phyloP scores from a whole-genome alignment of 805 yeast species.

The Kazachstania kunashirensis region DNA sequence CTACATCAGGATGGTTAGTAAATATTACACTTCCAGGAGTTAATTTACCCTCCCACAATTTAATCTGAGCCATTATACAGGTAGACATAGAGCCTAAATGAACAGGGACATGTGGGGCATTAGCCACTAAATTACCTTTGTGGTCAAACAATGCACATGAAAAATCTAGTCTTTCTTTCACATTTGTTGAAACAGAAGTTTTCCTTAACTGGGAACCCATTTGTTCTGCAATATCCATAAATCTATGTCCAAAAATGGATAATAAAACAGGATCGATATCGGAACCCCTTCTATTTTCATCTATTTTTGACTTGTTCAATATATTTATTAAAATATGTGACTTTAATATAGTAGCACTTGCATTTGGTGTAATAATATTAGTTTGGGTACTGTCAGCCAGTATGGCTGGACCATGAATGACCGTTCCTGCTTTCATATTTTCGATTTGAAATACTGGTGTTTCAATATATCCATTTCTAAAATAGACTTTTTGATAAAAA shows the following conservation, averaged over 20 bases:
- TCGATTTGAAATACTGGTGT: slow-evolving; percentile 50
- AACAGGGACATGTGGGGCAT: slow-evolving; percentile 84
- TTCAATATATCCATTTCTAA: slow-evolving; percentile 39
- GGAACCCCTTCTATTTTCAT: slow-evolving; percentile 20
- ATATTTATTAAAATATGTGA: slow-evolving; percentile 50
- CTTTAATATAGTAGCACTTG: slow-evolving; percentile 45
- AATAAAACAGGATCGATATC: slow-evolving; percentile 58
- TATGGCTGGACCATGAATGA: slow-evolving; percentile 61
- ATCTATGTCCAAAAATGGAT: slow-evolving; percentile 73
- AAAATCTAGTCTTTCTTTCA: slow-evolving; percentile 74
- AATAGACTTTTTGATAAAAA: slow-evolving; percentile 42
- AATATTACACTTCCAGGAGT: slow-evolving; percentile 67
- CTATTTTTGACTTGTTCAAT: slow-evolving; percentile 8
- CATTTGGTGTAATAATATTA: slow-evolving; percentile 55
- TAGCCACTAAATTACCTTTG: slow-evolving; percentile 71
- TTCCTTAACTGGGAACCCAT: slow-evolving; percentile 76
- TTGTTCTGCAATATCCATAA: slow-evolving; percentile 86
- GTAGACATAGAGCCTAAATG: slow-evolving; percentile 83
- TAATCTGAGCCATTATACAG: slow-evolving; percentile 58
- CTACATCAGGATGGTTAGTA: slow-evolving; percentile 72
- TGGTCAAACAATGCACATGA: slow-evolving; percentile 77
- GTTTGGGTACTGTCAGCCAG: slow-evolving; percentile 78
- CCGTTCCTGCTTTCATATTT: slow-evolving; percentile 43
- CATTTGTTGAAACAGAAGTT: slow-evolving; percentile 74
- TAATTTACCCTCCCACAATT: slow-evolving; percentile 53